Base-by-base conservation (phyloP, 2,329 filamentous ascomycete species). In the Helicocarpus griseus region DNA sequence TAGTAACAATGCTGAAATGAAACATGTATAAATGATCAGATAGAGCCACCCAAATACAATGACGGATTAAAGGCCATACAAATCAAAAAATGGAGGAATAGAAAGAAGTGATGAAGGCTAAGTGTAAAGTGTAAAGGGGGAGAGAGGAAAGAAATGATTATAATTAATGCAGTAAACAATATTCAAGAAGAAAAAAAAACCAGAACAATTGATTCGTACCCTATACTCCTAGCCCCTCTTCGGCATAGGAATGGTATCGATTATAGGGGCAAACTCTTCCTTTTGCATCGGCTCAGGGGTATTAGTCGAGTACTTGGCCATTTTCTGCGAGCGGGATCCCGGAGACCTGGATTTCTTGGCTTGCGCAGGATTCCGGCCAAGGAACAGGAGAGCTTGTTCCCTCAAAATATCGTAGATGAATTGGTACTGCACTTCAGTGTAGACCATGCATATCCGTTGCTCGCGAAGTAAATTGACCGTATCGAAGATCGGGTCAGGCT, bases 371-470 rank as follows among this genome's bases (percentile, higher is more conserved):
- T 33, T 35, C 11, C 19, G 28, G 29, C 38, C 39, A 38, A 70
- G 60, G 49, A 63, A 67, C 21, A 60, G 39, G 49, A 67, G 63
- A 5, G 61, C 61, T 54, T 70, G 66, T 65, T 89, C 85, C 48
- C 82, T 79, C 61, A 96, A 68, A 1, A 94, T 87, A 62, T 89
- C 82, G 70, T 98, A 97, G 52, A 98, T 80, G 66, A 97, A 96
- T 35, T 80, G 70, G 61, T 87, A 93, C 66, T 98, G 93, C 45
- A 78, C 67, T 60, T 91, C 86, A 43, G 87, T 85, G 70, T 97
- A 93, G 4, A 98, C 93, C 93, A 98, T 98, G 70, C 85, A 87
- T 73, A 88, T 87, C 17, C 93, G 80, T 73, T 98, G 93, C 67
- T 91, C 81, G 41, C 93, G 80, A 51, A 98, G 77, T 54, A 74